These are phyloP conservation scores for Suillus discolor DNA, from an alignment of 768 basidiomycete species.

Conservation along the genomic window DNA sequence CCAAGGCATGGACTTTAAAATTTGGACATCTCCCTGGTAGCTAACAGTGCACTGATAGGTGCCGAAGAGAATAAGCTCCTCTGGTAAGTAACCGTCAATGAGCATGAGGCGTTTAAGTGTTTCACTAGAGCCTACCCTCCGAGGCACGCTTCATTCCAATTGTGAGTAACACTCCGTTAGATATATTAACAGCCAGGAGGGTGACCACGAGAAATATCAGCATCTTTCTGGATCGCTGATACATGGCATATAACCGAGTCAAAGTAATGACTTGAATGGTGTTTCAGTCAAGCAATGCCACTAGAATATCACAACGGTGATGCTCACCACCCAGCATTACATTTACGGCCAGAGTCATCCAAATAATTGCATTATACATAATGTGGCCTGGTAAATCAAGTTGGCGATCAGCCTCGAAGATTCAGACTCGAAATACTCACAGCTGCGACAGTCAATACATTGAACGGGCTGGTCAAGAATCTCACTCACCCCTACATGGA, in stretches of 20 bases:
- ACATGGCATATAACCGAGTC: neutral
- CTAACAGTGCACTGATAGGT: neutral
- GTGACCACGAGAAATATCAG: neutral
- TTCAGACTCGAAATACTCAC: neutral
- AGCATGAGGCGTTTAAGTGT: neutral
- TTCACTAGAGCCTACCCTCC: neutral
- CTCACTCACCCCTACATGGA: neutral
- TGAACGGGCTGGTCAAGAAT: neutral
- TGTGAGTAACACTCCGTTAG: neutral
- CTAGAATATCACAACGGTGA: neutral
- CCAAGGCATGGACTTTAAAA: neutral
- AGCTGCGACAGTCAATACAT: neutral
- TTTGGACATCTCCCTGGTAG: neutral
- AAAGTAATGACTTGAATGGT: neutral
- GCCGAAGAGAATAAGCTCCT: neutral
- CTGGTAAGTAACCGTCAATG: neutral
- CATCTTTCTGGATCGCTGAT: constrained; percentile 3
- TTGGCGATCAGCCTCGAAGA: neutral
- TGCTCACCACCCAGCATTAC: neutral
- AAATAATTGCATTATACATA: neutral
- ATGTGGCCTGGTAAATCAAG: neutral
- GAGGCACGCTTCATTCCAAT: neutral
- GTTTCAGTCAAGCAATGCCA: neutral
- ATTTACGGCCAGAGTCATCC: neutral
- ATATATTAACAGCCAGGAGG: neutral